Evolutionary conservation across 768 basidiomycete genomes (phyloP), one percentile per base, ranked within the genome.

Genomic region (Dentipellis fragilis): DNA sequence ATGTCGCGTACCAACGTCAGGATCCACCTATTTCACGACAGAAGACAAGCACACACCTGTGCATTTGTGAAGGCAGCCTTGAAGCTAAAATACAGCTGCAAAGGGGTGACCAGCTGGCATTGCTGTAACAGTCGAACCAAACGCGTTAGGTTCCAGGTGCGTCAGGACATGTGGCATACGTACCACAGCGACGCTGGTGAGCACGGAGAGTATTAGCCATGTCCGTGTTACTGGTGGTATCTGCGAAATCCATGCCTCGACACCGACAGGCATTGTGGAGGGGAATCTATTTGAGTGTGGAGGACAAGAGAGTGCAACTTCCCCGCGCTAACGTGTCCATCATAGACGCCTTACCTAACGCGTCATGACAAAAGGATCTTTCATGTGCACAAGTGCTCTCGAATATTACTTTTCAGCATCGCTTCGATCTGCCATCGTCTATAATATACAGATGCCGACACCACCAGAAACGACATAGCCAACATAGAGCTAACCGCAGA

Each of bases 71-170:
- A 89, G 7, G 87, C 84, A 38, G 86, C 82, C 68, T 87, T 89
- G 67, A 84, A 89, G 63, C 89, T 95, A 71, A 91, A 95, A 69
- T 94, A 97, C 42, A 96, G 78, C 66, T 96, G 93, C 22, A 95
- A 71, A 2, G 92, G 91, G 0, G 93, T 91, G 3, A 97, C 81
- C 23, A 93, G 73, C 64, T 94, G 87, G 63, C 86, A 91, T 92
- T 97, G 93, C 93, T 96, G 53, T 3, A 55, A 45, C 7, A 2
- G 10, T 10, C 12, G n/a, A 45, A 19, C 3, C 40, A 42, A 7
- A 6, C 17, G 42, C 14, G 19, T 45, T 16, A 45, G 16, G 42
- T 45, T 17, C 42, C 29, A 16, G 23, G 21, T 14, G 19, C 14
- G 29, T 17, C 17, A 49, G 19, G 52, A 37, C 14, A 17, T 29